Evolutionary conservation across 2,329 filamentous ascomycete species (phyloP).

Genomic region (Sclerotinia nivalis): DNA sequence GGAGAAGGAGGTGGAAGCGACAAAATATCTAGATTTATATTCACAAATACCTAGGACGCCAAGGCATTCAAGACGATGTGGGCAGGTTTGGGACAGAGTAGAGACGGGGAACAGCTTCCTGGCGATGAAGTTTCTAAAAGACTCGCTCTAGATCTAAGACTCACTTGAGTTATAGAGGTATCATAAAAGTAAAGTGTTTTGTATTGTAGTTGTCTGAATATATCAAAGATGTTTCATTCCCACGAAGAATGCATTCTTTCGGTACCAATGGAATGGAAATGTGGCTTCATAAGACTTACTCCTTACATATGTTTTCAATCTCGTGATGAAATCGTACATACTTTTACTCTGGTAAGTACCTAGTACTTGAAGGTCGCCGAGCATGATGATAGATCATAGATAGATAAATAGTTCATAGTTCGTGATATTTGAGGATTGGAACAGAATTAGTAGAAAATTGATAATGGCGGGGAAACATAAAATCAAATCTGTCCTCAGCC

Average conservation of each 20-base stretch:
- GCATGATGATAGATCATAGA: too few species aligned
- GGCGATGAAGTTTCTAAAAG: not conserved
- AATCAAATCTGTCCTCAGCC: slow-evolving; percentile 24
- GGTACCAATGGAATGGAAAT: not conserved
- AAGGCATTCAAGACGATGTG: slow-evolving; percentile 1
- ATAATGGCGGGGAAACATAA: slow-evolving; percentile 11
- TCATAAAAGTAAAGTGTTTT: not conserved
- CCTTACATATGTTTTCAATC: not conserved
- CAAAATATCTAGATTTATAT: not conserved
- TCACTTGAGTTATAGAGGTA: not conserved
- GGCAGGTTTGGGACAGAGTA: slow-evolving; percentile 5
- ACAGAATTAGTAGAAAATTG: not conserved
- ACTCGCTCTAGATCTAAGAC: not conserved
- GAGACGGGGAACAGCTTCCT: not conserved
- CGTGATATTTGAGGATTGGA: not conserved
- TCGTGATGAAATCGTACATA: not conserved
- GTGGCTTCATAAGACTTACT: not conserved
- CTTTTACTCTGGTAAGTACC: too few species aligned
- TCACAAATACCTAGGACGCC: not conserved
- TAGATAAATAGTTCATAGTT: not conserved
- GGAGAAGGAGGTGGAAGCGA: not conserved
- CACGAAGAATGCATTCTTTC: too few species aligned
- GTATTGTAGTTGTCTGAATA: not conserved
- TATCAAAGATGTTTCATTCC: not conserved
- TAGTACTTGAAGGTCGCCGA: too few species aligned